Conservation (phyloP, 176 grass and related monocot genomes). For the Rhipidocladum racemiflorum region DNA sequence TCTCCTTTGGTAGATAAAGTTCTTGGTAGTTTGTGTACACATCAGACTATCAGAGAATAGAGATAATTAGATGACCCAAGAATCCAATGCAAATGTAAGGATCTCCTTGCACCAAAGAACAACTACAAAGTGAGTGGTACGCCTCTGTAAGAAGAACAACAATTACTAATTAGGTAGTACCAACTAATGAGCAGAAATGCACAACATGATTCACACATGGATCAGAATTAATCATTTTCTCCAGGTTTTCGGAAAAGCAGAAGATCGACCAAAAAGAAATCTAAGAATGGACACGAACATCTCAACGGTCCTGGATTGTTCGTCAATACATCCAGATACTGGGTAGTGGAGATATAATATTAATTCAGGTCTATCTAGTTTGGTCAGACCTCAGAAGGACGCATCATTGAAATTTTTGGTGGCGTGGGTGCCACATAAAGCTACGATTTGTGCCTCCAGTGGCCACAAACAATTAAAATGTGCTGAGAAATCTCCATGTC, state of each 20-base stretch:
- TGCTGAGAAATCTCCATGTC: constrained; percentile 20
- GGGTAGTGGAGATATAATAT: background rate
- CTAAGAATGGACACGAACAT: background rate
- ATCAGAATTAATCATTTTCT: no score
- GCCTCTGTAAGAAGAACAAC: background rate
- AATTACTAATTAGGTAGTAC: background rate
- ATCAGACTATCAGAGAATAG: background rate
- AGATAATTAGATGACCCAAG: background rate
- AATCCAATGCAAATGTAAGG: constrained; percentile 13
- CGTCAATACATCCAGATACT: background rate
- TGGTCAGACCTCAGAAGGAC: constrained; percentile 8
- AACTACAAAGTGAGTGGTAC: background rate
- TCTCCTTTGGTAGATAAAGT: background rate
- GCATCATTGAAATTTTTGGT: background rate
- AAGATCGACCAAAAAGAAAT: background rate
- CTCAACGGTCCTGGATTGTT: background rate
- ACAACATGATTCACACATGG: background rate
- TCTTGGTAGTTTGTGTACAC: background rate
- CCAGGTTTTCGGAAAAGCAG: background rate
- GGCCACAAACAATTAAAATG: background rate
- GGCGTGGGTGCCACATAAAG: background rate
- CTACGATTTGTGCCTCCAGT: background rate
- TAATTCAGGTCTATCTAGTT: constrained; percentile 8
- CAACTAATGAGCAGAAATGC: background rate
- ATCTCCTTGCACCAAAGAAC: background rate